Conservation (phyloP, 2,329 filamentous ascomycete species). For the Scopulariopsis brevicaulis region DNA sequence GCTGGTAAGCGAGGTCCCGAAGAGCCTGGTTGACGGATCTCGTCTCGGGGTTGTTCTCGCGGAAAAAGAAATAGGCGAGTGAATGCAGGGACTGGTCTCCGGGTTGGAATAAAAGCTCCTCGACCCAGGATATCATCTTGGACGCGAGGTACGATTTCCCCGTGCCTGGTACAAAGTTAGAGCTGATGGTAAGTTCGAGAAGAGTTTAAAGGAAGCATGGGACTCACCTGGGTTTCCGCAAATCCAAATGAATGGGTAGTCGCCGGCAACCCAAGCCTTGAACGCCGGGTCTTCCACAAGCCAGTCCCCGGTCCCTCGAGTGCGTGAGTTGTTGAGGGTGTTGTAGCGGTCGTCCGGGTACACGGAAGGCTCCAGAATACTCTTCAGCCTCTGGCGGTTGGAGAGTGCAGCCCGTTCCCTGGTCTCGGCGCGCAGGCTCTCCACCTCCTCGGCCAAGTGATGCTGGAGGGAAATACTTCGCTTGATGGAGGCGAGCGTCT, state of each 20-base stretch:
- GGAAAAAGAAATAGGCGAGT: constrained; percentile 36
- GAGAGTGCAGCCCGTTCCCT: constrained; percentile 18
- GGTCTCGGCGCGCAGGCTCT: constrained; percentile 20
- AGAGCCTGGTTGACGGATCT: constrained; percentile 31
- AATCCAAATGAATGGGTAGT: constrained; percentile 29
- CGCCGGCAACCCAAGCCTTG: constrained; percentile 23
- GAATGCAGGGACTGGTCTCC: constrained; percentile 10
- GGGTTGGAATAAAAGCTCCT: constrained; percentile 18
- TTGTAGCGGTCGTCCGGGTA: constrained; percentile 29
- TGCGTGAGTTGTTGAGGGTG: constrained; percentile 25
- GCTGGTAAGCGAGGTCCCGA: constrained; percentile 32
- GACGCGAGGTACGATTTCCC: constrained; percentile 34
- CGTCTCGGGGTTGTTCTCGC: constrained; percentile 32
- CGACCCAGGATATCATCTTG: constrained; percentile 27
- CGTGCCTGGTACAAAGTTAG: constrained; percentile 15
- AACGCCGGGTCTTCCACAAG: constrained; percentile 25
- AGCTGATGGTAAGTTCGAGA: not conserved
- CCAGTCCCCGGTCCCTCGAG: constrained; percentile 33
- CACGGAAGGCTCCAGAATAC: constrained; percentile 27
- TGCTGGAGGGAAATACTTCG: constrained; percentile 20
- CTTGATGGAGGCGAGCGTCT: constrained; percentile 27
- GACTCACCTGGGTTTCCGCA: constrained; percentile 26
- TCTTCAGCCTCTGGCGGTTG: constrained; percentile 24
- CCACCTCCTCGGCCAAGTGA: constrained; percentile 21
- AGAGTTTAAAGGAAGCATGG: not conserved